These are phyloP conservation scores for Dictyostelium purpureum DNA, from an alignment of 78 protist genomes.

Conservation along the genomic window DNA sequence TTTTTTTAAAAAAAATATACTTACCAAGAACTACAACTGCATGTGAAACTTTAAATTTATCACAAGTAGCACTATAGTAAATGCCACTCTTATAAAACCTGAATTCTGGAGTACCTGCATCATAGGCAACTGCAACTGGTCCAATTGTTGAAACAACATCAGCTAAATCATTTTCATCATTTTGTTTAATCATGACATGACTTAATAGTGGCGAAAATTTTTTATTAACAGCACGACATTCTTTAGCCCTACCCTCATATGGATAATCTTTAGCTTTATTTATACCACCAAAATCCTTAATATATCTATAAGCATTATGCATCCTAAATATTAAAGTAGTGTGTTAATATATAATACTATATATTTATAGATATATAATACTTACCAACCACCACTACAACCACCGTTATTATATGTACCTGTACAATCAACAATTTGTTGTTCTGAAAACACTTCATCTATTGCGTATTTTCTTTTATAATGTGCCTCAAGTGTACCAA, in stretches of 20 bases:
- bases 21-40: background rate
- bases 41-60: background rate
- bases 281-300: background rate
- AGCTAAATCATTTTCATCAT: constrained; percentile 1
- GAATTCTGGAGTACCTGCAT: background rate
- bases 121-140: background rate
- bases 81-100: background rate
- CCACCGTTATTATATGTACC: background rate
- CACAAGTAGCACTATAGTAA: background rate
- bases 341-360: no score
- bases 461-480: background rate
- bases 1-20: no score
- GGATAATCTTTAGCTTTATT: background rate
- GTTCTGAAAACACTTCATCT: background rate
- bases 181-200: background rate
- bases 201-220: no score
- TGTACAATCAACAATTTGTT: constrained; percentile 18
- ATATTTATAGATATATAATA: no score
- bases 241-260: background rate
- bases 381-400: background rate
- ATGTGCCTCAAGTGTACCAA: background rate
- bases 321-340: no score
- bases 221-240: background rate
- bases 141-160: background rate
- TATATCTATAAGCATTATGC: background rate